phyloP scores from a whole-genome alignment of 2,329 filamentous ascomycete genomes.

The Colletotrichum sp. region DNA sequence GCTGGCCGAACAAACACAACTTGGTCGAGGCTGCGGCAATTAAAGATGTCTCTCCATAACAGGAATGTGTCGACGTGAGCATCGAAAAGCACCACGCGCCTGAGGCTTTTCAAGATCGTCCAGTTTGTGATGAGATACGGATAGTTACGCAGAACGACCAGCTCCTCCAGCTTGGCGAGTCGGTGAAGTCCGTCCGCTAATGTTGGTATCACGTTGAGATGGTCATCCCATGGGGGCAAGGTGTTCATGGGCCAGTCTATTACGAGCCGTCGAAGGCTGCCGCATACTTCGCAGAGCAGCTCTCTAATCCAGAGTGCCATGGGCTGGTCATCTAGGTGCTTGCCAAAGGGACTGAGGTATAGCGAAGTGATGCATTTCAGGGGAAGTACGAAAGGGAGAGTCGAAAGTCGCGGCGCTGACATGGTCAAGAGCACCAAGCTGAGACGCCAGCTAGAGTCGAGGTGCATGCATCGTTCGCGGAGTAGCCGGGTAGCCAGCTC shows the following conservation, averaged over 20 bases:
- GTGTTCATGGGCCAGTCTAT: constrained; percentile 53
- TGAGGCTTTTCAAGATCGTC: constrained; percentile 28
- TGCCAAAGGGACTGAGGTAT: constrained; percentile 44
- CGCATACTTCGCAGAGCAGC: constrained; percentile 44
- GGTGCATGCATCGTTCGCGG: constrained; percentile 48
- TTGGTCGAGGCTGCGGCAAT: constrained; percentile 40
- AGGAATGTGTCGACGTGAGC: constrained; percentile 39
- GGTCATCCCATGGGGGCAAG: constrained; percentile 46
- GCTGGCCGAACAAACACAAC: constrained; percentile 47
- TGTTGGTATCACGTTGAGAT: constrained; percentile 40
- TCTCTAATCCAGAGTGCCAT: constrained; percentile 45
- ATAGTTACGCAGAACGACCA: constrained; percentile 52
- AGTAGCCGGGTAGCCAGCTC: constrained; percentile 44
- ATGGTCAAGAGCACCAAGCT: constrained; percentile 37
- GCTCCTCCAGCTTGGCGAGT: constrained; percentile 50
- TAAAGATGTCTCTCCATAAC: constrained; percentile 44
- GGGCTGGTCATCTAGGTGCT: constrained; percentile 41
- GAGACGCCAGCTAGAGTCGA: constrained; percentile 44
- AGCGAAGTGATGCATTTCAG: constrained; percentile 42
- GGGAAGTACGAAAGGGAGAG: constrained; percentile 19
- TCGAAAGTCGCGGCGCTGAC: not conserved
- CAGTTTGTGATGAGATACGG: constrained; percentile 24
- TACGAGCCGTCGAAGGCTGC: constrained; percentile 48
- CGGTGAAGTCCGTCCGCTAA: constrained; percentile 50
- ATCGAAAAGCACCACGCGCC: constrained; percentile 47